These are phyloP conservation scores for Lentinula sp. DNA, from an alignment of 768 basidiomycete species.

Conservation along the genomic window DNA sequence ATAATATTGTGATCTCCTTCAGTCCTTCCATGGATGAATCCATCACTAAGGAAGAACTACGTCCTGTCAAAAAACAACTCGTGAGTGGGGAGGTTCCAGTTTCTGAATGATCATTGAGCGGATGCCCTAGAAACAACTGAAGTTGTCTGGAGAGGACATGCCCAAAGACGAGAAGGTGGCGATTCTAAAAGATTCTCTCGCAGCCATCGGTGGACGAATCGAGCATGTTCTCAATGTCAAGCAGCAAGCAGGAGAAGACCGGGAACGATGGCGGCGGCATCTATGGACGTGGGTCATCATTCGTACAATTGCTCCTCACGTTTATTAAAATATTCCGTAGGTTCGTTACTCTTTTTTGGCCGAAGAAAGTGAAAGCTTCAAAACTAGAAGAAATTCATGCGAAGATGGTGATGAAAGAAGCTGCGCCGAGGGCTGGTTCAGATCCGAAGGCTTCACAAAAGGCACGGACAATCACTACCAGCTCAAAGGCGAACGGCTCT, in stretches of 20 bases:
- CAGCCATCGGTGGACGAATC: constrained; percentile 90
- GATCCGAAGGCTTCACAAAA: constrained; percentile 52
- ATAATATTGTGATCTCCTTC: constrained; percentile 7
- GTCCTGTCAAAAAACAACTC: constrained; percentile 95
- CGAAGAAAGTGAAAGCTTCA: constrained; percentile 89
- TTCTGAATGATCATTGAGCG: not conserved
- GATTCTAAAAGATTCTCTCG: constrained; percentile 91
- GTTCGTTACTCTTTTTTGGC: constrained; percentile 96
- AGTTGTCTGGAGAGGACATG: constrained; percentile 88
- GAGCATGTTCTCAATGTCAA: constrained; percentile 76
- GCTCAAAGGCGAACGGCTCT: constrained; percentile 49
- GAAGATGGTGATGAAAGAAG: constrained; percentile 91
- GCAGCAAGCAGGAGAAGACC: constrained; percentile 73
- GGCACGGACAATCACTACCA: constrained; percentile 40
- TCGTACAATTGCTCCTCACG: not conserved
- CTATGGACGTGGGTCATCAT: constrained; percentile 83
- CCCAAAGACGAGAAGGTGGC: constrained; percentile 94
- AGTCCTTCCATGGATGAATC: constrained; percentile 96
- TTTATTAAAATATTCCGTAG: constrained; percentile 29
- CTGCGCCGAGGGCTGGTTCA: constrained; percentile 51
- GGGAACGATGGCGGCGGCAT: constrained; percentile 85
- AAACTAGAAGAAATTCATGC: constrained; percentile 94
- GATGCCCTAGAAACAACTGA: constrained; percentile 78
- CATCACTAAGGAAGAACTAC: constrained; percentile 87
- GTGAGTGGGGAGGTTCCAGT: constrained; percentile 36